Evolutionary conservation across 495 filamentous ascomycete species (phyloP).

Genomic region (Aspergillus egyptiacus): DNA sequence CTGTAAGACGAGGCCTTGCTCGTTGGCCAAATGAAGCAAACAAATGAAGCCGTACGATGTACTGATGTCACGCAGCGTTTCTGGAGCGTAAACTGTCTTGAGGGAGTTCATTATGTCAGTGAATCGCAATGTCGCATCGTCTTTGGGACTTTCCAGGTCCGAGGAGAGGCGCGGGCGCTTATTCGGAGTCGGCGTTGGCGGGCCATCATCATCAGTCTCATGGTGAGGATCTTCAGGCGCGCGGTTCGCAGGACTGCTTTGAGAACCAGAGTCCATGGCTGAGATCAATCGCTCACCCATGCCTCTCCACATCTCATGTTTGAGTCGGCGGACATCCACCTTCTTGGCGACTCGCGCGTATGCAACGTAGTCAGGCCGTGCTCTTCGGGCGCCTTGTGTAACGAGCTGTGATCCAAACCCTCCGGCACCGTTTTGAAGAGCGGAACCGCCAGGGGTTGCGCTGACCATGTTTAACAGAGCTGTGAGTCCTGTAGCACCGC

Average conservation of each 20-base stretch:
- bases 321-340: slow-evolving; percentile 91
- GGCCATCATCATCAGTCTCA: slow-evolving; percentile 26
- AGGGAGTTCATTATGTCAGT: slow-evolving; percentile 85
- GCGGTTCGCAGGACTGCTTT: slow-evolving; percentile 21
- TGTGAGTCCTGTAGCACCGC: slow-evolving; percentile 33
- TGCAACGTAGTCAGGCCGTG: slow-evolving; percentile 91
- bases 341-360: slow-evolving; percentile 97
- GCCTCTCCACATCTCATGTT: slow-evolving; percentile 93
- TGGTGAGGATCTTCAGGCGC: slow-evolving; percentile 23
- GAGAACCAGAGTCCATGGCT: slow-evolving; percentile 28
- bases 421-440: slow-evolving; percentile 30
- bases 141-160: slow-evolving; percentile 18
- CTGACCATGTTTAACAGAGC: slow-evolving; percentile 41
- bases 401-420: slow-evolving; percentile 91
- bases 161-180: slow-evolving; percentile 15
- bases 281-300: slow-evolving; percentile 53
- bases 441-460: slow-evolving; percentile 32
- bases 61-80: slow-evolving; percentile 86
- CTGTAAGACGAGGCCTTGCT: slow-evolving; percentile 75
- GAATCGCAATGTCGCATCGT: slow-evolving; percentile 63
- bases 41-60: slow-evolving; percentile 98
- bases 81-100: slow-evolving; percentile 75
- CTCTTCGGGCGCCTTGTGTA: slow-evolving; percentile 69
- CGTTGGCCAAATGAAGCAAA: slow-evolving; percentile 90
- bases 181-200: slow-evolving; percentile 32